Conservation (phyloP, 2,329 filamentous ascomycete genomes). For the Rosellinia necatrix region DNA sequence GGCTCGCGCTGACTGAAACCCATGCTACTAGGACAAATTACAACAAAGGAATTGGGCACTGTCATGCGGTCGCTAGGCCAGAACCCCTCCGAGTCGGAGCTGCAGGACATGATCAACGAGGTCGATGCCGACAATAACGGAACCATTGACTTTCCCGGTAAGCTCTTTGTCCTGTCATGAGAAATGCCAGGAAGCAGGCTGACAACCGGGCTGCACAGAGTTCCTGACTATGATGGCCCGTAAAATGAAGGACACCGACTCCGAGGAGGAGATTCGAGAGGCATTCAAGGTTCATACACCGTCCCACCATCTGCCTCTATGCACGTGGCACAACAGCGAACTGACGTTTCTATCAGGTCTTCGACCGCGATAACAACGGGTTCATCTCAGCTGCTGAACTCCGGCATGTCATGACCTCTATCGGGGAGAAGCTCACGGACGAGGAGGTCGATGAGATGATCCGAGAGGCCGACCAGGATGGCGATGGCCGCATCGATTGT, state of each 20-base stretch:
- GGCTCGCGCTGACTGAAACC: conserved; percentile 20
- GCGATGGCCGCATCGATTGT: conserved; percentile 89
- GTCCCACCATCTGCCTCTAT: too few species aligned
- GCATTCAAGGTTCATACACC: conserved; percentile 72
- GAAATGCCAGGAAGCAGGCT: conserved; percentile 30
- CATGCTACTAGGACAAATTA: conserved; percentile 73
- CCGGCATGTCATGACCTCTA: conserved; percentile 89
- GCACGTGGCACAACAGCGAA: conserved; percentile 12
- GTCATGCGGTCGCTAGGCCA: conserved; percentile 90
- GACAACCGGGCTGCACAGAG: conserved; percentile 56
- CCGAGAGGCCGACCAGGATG: conserved; percentile 86
- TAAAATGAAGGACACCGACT: conserved; percentile 94
- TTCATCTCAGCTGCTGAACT: conserved; percentile 89
- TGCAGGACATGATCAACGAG: conserved; percentile 95
- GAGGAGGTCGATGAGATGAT: conserved; percentile 95
- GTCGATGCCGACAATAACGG: conserved; percentile 92
- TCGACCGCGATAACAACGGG: conserved; percentile 89
- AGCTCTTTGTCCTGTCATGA: conserved; percentile 35
- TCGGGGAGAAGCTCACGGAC: conserved; percentile 88
- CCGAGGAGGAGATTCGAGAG: conserved; percentile 87
- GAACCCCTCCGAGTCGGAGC: conserved; percentile 86
- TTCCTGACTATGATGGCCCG: conserved; percentile 93
- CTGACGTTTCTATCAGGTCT: conserved; percentile 56
- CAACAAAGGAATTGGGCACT: conserved; percentile 86
- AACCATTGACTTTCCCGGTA: conserved; percentile 90